A percentile compares a stretch with the other conserved stretches of the same genome.
These are phyloP conservation scores for Spathaspora girioi DNA, from an alignment of 805 yeast genomes.

Conservation along the genomic window DNA sequence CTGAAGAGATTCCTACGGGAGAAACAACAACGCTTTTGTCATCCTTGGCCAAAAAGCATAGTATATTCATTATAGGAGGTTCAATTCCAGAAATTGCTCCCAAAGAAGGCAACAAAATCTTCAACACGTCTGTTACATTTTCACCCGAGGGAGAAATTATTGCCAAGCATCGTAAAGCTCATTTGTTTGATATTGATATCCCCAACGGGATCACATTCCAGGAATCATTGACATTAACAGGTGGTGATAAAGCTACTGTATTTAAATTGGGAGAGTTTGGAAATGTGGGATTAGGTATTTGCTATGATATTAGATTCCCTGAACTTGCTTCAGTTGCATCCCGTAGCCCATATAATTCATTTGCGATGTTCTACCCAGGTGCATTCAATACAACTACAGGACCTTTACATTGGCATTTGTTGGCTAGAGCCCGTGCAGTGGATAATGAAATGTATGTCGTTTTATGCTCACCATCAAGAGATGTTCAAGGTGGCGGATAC, in stretches of 20 bases:
- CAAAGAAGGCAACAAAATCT: conserved; percentile 47
- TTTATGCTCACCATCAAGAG: conserved; percentile 87
- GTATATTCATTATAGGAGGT: conserved; percentile 78
- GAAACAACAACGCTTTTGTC: conserved; percentile 62
- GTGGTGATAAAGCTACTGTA: conserved; percentile 81
- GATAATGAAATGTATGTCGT: conserved; percentile 73
- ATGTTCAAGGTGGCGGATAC: conserved; percentile 44
- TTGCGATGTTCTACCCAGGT: conserved; percentile 79
- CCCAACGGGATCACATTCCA: conserved; percentile 88
- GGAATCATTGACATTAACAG: conserved; percentile 71
- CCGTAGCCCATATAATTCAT: conserved; percentile 53
- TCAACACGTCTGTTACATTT: conserved; percentile 79
- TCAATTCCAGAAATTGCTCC: conserved; percentile 77
- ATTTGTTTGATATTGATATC: conserved; percentile 87
- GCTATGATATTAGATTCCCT: conserved; percentile 79
- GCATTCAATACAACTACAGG: conserved; percentile 86
- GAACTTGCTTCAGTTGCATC: conserved; percentile 72
- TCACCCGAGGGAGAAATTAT: conserved; percentile 68
- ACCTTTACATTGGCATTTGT: conserved; percentile 76
- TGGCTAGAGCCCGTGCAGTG: conserved; percentile 70
- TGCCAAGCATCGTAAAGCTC: conserved; percentile 85
- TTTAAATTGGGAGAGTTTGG: conserved; percentile 63
- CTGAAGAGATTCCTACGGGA: conserved; percentile 81
- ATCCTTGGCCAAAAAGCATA: conserved; percentile 59
- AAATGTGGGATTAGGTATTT: conserved; percentile 78